phyloP scores from a whole-genome alignment of 129 eudicot species.

The Centaurea solstitialis region DNA sequence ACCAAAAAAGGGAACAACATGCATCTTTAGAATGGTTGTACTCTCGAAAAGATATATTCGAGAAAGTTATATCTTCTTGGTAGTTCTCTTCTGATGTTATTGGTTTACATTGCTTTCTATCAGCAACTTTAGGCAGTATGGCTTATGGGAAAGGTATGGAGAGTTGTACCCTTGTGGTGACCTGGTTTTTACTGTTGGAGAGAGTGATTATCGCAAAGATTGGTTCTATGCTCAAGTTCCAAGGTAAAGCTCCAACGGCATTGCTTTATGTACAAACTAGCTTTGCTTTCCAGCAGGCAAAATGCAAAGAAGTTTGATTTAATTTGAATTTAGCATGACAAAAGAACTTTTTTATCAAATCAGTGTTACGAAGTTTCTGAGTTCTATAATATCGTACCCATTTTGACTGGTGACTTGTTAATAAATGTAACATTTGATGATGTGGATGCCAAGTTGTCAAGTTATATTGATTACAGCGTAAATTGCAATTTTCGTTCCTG shows the following conservation, averaged over 20 bases:
- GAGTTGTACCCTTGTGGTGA: conserved; percentile 55
- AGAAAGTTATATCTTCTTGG: neutral
- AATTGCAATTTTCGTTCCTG: no score
- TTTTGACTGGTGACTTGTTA: neutral
- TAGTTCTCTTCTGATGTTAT: neutral
- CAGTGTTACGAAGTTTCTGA: neutral
- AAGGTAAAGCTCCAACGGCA: conserved; percentile 38
- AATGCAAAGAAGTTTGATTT: neutral
- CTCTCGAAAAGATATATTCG: no score
- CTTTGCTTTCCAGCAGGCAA: neutral
- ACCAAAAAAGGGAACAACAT: neutral
- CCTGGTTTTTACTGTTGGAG: conserved; percentile 53
- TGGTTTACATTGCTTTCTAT: neutral
- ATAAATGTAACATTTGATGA: neutral
- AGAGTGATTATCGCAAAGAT: conserved; percentile 50
- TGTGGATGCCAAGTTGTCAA: neutral
- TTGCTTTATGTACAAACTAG: conserved; percentile 4
- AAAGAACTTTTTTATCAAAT: neutral
- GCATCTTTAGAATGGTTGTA: neutral
- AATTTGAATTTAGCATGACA: neutral
- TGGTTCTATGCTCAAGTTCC: conserved; percentile 73
- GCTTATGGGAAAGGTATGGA: conserved; percentile 61
- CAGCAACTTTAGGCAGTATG: conserved; percentile 70
- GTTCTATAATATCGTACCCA: neutral
- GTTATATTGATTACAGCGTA: neutral